Percentiles rank a stretch among this genome's conserved stretches.
Conservation (phyloP, 805 yeast genomes). For the Osmozyma mogii region DNA sequence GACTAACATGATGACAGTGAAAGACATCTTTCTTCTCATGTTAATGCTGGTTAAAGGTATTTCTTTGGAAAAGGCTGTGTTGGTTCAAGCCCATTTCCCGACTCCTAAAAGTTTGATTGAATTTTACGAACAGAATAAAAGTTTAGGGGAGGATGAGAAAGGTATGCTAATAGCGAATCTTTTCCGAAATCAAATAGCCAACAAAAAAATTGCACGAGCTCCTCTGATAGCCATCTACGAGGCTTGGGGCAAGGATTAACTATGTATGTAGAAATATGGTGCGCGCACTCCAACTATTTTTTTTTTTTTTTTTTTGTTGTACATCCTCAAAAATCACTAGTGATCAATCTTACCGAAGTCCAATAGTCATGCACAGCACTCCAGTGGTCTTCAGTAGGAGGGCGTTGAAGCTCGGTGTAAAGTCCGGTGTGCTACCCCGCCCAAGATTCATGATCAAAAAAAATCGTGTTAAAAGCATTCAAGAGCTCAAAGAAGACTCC, state of each 20-base stretch:
- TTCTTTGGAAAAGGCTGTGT: constrained; percentile 75
- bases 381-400: constrained; percentile 51
- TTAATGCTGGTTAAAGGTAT: constrained; percentile 76
- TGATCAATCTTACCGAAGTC: no score
- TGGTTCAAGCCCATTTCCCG: constrained; percentile 60
- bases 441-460: constrained; percentile 66
- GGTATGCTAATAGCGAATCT: constrained; percentile 20
- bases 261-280: no score
- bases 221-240: constrained; percentile 46
- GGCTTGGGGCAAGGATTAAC: constrained; percentile 41
- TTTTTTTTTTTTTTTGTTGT: no score
- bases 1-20: constrained; percentile 58
- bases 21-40: constrained; percentile 68
- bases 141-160: no score
- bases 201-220: constrained; percentile 44
- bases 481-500: constrained; percentile 34
- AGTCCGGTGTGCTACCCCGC: constrained; percentile 77
- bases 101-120: constrained; percentile 61
- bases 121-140: constrained; percentile 33
- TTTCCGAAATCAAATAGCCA: constrained; percentile 39
- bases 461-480: constrained; percentile 44
- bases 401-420: constrained; percentile 45
- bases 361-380: no score
- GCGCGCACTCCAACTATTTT: no score
- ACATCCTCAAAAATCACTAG: no score